Percentiles rank a stretch among this genome's conserved stretches.
Conservation (phyloP, 1,139 yeast genomes). For the Saccharomyces hybrid region DNA sequence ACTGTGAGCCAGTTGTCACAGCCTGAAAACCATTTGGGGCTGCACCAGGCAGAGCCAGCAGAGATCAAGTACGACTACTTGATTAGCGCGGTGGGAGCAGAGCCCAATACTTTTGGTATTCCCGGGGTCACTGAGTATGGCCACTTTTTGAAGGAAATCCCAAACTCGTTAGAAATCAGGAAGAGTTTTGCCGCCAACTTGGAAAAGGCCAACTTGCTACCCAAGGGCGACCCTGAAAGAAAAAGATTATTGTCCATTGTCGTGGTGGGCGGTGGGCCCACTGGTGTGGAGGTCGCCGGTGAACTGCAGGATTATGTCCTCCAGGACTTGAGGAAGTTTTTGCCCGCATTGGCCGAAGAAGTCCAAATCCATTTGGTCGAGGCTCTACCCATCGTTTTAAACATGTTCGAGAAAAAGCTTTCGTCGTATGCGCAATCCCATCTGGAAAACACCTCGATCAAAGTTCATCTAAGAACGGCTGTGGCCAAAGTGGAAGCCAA, state of each 20-base stretch:
- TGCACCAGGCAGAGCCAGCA: conserved; percentile 32
- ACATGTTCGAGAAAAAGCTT: conserved; percentile 78
- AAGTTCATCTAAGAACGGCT: conserved; percentile 75
- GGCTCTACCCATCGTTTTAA: conserved; percentile 83
- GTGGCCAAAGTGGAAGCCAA: conserved; percentile 75
- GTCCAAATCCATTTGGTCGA: conserved; percentile 80
- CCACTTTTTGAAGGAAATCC: conserved; percentile 76
- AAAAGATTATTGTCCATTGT: conserved; percentile 66
- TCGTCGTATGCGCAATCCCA: conserved; percentile 82
- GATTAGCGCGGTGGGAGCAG: conserved; percentile 80
- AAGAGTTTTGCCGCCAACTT: conserved; percentile 64
- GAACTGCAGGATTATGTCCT: conserved; percentile 90
- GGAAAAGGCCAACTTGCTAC: conserved; percentile 67
- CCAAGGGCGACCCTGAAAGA: conserved; percentile 69
- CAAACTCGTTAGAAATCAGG: conserved; percentile 73
- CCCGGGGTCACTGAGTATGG: conserved; percentile 78
- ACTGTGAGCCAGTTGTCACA: conserved; percentile 33
- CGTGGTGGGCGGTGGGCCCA: conserved; percentile 90
- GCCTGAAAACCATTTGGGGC: conserved; percentile 26
- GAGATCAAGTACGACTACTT: conserved; percentile 57
- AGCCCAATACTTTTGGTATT: conserved; percentile 74
- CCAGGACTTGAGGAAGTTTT: conserved; percentile 81
- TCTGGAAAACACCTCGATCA: conserved; percentile 67
- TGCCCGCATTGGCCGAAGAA: conserved; percentile 79
- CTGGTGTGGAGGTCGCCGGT: conserved; percentile 87